Percentiles rank a stretch among this genome's conserved stretches.
These are phyloP conservation scores for Gelatoporia subvermispora DNA, from an alignment of 768 basidiomycete genomes.

Conservation along the genomic window DNA sequence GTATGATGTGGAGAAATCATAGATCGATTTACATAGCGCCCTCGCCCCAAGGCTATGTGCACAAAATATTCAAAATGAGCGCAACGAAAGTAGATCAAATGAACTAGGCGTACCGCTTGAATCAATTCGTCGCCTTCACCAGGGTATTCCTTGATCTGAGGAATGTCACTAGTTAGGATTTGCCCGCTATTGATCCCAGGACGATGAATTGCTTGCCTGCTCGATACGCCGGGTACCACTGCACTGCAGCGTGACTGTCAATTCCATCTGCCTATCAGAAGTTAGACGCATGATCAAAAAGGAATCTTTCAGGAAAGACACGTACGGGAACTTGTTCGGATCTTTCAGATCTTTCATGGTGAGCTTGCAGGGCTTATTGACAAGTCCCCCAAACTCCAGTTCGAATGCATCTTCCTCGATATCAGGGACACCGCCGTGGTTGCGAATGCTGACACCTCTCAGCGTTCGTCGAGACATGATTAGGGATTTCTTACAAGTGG, in stretches of 20 bases:
- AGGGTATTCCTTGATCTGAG: slow-evolving; percentile 43
- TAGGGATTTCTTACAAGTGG: slow-evolving; percentile 37
- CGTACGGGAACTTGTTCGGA: slow-evolving; percentile 41
- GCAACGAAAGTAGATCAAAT: not conserved
- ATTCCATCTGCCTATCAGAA: slow-evolving; percentile 35
- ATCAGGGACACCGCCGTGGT: slow-evolving; percentile 49
- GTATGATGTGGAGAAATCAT: not conserved
- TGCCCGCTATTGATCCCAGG: no score
- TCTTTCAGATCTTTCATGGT: slow-evolving; percentile 46
- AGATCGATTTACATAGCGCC: slow-evolving; percentile 40
- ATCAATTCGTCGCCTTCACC: slow-evolving; percentile 50
- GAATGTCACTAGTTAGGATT: no score
- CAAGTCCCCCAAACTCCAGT: slow-evolving; percentile 49
- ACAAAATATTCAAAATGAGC: not conserved
- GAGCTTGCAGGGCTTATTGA: slow-evolving; percentile 39
- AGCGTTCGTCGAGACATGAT: not conserved
- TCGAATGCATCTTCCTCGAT: slow-evolving; percentile 42
- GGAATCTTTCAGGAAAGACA: not conserved
- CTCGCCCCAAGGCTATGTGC: slow-evolving; percentile 38
- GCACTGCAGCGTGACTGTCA: slow-evolving; percentile 52
- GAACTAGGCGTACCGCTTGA: slow-evolving; percentile 7
- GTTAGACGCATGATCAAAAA: not conserved
- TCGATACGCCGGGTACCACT: slow-evolving; percentile 49
- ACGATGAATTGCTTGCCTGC: slow-evolving; percentile 10
- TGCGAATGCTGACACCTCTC: slow-evolving; percentile 37